Percentiles rank a stretch among this genome's conserved stretches.
Conservation (phyloP, 345 rosid species). For the Eucalyptus sp. region DNA sequence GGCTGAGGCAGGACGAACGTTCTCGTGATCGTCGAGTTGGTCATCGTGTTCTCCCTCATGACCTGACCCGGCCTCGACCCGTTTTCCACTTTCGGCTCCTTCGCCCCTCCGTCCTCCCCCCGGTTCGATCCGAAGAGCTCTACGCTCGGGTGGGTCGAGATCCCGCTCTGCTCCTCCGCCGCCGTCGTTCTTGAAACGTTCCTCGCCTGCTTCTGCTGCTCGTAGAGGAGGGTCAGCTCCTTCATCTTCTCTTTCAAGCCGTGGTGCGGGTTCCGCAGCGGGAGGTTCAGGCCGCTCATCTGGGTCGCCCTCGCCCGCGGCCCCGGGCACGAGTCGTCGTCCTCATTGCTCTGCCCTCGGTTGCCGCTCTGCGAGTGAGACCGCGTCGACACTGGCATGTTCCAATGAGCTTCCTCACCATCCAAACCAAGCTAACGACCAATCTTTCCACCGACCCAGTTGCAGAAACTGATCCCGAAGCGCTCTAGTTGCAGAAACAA, state of each 20-base stretch:
- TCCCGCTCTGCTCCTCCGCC: conserved; percentile 20
- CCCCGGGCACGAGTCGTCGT: conserved; percentile 2
- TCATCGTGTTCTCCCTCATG: conserved; percentile 34
- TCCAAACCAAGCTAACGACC: conserved; percentile 33
- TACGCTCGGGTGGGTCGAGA: conserved; percentile 40
- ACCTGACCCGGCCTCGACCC: background rate
- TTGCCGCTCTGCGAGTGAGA: conserved; percentile 18
- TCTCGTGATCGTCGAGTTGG: conserved; percentile 26
- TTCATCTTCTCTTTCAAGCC: conserved; percentile 90
- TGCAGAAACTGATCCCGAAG: background rate
- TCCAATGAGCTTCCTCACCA: conserved; percentile 20
- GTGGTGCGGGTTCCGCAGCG: conserved; percentile 70
- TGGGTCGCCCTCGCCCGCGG: background rate
- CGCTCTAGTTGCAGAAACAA: background rate
- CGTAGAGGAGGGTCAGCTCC: conserved; percentile 77
- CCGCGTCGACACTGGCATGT: conserved; percentile 81
- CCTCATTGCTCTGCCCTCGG: background rate
- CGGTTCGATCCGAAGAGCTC: conserved; percentile 36
- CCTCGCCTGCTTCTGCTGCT: conserved; percentile 86
- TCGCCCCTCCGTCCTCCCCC: conserved; percentile 9
- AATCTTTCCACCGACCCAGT: conserved; percentile 5
- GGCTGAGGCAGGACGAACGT: conserved; percentile 38
- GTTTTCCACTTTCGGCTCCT: conserved; percentile 12
- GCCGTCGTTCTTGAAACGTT: conserved; percentile 3
- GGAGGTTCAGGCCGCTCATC: conserved; percentile 1